These are phyloP conservation scores for Ambrosia trifida DNA, from an alignment of 129 eudicot species.

Conservation along the genomic window DNA sequence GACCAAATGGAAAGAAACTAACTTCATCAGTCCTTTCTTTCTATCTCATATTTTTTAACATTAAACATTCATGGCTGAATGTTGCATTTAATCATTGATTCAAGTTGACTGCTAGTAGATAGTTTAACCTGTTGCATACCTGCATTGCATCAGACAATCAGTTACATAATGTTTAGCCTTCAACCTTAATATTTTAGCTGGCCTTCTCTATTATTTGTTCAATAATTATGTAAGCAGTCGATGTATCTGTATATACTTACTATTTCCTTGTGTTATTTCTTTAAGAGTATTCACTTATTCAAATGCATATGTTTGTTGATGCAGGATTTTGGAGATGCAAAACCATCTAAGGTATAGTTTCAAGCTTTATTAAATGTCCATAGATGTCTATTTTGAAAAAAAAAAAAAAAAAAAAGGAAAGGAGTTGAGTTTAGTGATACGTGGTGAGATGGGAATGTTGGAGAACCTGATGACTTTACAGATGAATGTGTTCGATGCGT, in stretches of 20 bases:
- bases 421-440: neutral
- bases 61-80: neutral
- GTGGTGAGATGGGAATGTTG: neutral
- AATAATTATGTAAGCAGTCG: neutral
- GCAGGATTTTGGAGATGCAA: constrained; percentile 21
- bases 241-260: neutral
- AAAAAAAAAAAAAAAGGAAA: neutral
- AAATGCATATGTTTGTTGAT: neutral
- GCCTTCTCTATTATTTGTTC: neutral
- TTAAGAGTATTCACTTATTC: neutral
- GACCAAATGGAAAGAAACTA: neutral
- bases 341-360: constrained; percentile 41
- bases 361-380: neutral
- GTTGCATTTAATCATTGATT: constrained; percentile 1
- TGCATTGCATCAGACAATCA: neutral
- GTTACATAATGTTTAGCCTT: neutral
- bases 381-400: constrained; percentile 11
- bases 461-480: neutral
- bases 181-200: neutral
- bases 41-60: neutral
- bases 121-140: neutral
- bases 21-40: neutral
- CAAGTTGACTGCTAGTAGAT: neutral
- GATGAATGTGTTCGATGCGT: constrained; percentile 1
- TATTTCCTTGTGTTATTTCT: constrained; percentile 2